Percentiles rank a stretch among this genome's conserved stretches.
These are phyloP conservation scores for Coccomyxa sp. DNA, from an alignment of 139 green algal genomes.

Conservation along the genomic window DNA sequence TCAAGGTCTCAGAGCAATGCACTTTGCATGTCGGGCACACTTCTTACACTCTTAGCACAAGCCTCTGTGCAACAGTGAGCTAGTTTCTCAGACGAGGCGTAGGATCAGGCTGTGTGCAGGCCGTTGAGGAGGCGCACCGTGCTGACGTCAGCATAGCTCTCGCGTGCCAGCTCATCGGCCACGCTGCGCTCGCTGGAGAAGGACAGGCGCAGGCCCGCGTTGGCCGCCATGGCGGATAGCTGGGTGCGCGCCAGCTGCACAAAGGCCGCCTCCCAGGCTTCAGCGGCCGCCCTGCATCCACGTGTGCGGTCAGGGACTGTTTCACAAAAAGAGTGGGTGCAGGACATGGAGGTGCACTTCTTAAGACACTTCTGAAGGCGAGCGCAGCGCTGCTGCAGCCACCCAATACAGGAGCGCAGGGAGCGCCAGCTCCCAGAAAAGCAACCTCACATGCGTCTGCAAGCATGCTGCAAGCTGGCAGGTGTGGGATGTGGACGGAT, in stretches of 20 bases:
- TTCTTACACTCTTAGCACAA: too few relatives aligned
- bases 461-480: not conserved
- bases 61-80: not conserved
- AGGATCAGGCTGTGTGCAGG: not conserved
- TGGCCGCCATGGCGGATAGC: conserved; percentile 29
- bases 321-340: too few relatives aligned
- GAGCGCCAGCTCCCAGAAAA: too few relatives aligned
- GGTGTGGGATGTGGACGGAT: not conserved
- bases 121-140: conserved; percentile 1
- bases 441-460: too few relatives aligned
- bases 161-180: conserved; percentile 77
- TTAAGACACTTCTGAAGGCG: too few relatives aligned
- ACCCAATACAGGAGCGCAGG: too few relatives aligned
- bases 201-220: conserved; percentile 53
- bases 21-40: too few relatives aligned
- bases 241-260: conserved; percentile 41
- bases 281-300: conserved; percentile 40
- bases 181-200: conserved; percentile 81
- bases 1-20: too few relatives aligned
- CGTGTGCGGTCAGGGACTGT: too few relatives aligned
- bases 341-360: too few relatives aligned
- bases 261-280: conserved; percentile 82
- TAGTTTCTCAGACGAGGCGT: not conserved
- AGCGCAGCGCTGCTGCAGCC: too few relatives aligned
- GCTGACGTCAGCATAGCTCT: conserved; percentile 41